Percentiles rank a stretch among this genome's conserved stretches.
Conservation (phyloP, 192 early-diverging fungal species). For the Coemansia sp. region DNA sequence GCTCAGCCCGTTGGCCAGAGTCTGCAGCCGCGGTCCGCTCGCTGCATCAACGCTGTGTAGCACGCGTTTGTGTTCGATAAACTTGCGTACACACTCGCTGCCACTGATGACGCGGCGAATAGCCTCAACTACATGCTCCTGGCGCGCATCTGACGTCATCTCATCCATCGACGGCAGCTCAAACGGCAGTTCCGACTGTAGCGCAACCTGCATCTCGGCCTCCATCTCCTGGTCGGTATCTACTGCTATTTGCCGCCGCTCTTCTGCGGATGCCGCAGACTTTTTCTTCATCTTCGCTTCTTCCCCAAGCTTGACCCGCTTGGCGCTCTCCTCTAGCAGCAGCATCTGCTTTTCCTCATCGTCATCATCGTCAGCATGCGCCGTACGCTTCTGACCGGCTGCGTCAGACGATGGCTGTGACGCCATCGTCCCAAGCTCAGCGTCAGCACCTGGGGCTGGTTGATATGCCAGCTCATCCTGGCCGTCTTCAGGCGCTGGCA, state of each 20-base stretch:
- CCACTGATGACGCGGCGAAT: conserved; percentile 25
- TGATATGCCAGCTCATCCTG: conserved; percentile 27
- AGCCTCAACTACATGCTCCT: conserved; percentile 16
- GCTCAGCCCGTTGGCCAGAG: conserved; percentile 34
- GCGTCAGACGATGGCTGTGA: not conserved
- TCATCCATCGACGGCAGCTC: conserved; percentile 13
- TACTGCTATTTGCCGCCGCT: not conserved
- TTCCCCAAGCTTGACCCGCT: conserved; percentile 38
- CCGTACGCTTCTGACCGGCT: conserved; percentile 17
- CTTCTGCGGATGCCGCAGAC: not conserved
- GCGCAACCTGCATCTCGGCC: conserved; percentile 14
- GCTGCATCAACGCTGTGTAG: not conserved
- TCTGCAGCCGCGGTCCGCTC: not conserved
- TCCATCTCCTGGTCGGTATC: conserved; percentile 27
- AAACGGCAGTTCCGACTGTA: conserved; percentile 17
- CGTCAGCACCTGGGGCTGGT: conserved; percentile 18
- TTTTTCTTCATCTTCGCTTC: not conserved
- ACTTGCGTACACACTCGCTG: conserved; percentile 18
- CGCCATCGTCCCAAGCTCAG: not conserved
- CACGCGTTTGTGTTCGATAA: conserved; percentile 31
- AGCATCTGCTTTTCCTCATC: conserved; percentile 47
- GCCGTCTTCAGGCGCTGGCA: conserved; percentile 20
- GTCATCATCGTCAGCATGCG: conserved; percentile 20
- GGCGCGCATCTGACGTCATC: conserved; percentile 17
- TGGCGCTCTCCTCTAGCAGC: conserved; percentile 49